Evolutionary conservation across 139 green algal species (phyloP).

Genomic region (Chlamydomonas sp.): DNA sequence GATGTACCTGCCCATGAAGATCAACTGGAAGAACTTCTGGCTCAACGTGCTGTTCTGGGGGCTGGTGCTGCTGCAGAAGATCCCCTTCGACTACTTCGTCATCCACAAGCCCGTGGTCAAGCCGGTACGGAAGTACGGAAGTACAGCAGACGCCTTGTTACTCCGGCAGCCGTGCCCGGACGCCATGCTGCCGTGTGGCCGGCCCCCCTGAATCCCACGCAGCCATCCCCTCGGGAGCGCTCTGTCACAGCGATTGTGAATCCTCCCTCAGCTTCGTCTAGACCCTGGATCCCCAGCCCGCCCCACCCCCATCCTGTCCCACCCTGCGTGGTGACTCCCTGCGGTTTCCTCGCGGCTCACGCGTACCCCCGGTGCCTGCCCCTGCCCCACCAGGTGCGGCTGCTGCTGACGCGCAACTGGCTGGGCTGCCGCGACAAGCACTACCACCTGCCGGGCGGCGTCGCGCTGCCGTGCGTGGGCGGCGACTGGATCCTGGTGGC

Average conservation of each 20-base stretch:
- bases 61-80: conserved; percentile 44
- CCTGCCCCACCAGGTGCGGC: not conserved
- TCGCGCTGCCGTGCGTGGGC: not conserved
- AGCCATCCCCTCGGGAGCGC: no score
- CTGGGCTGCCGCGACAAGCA: conserved; percentile 3
- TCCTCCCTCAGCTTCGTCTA: not conserved
- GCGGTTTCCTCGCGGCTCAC: not conserved
- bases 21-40: conserved; percentile 37
- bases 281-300: not conserved
- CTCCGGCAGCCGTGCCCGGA: not conserved
- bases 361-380: not conserved
- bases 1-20: conserved; percentile 36
- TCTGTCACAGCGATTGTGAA: not conserved
- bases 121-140: conserved; percentile 10
- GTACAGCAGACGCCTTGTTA: not conserved
- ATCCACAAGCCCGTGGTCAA: conserved; percentile 37
- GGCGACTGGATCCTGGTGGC: conserved; percentile 34
- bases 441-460: not conserved
- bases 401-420: conserved; percentile 30
- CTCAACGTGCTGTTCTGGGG: conserved; percentile 74
- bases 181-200: no score
- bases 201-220: no score
- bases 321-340: not conserved
- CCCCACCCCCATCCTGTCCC: not conserved
- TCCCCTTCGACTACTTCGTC: conserved; percentile 74